Evolutionary conservation across 164 flowering plant genomes (phyloP), one percentile per base, ranked within the genome.

Genomic region (Chimonanthus salicifolius): DNA sequence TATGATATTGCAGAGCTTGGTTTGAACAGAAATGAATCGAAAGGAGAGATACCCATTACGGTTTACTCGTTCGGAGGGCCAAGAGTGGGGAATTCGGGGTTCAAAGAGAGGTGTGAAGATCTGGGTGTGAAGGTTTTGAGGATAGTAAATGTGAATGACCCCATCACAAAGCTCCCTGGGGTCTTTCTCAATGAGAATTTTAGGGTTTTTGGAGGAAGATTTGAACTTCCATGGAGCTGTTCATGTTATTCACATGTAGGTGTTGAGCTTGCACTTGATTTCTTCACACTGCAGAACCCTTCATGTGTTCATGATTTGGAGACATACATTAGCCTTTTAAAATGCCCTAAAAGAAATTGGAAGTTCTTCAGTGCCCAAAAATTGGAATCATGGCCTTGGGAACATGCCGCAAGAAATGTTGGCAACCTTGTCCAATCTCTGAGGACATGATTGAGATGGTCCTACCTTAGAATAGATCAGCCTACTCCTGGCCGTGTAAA

Each of bases 31-130:
- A 45, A 47, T 11, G 69, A 18, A 9, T 64, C 78, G 49, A 64
- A 47, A 7, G 63, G 49, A 3, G 69, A 78, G 4, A 76, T 86
- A 18, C 94, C 95, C 0, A 62, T 90, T 2, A 85, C 95, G 0
- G 95, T 92, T 2, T 88, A 84, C 72, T 90, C 97, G 0, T 92
- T 85, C 43, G 97, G 85, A 4, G 97, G 97, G 4, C 97, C 97
- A 0, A 86, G 97, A 48, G 95, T 90, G 0, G 97, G 97, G 43
- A 92, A 92, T 72, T 70, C 75, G 2, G 77, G 82, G 3, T 92
- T 92, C 79, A 92, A 88, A 71, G 74, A 82, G 64, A 77, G 97
- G 69, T 89, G 92, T 16, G 95, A 89, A 5, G 91, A 88, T 67
- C 70, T 92, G 72, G 94, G 94, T 1, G 87, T 92, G 3, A 92